Evolutionary conservation across 2,329 filamentous ascomycete species (phyloP).

Genomic region (Volutella citrinella): DNA sequence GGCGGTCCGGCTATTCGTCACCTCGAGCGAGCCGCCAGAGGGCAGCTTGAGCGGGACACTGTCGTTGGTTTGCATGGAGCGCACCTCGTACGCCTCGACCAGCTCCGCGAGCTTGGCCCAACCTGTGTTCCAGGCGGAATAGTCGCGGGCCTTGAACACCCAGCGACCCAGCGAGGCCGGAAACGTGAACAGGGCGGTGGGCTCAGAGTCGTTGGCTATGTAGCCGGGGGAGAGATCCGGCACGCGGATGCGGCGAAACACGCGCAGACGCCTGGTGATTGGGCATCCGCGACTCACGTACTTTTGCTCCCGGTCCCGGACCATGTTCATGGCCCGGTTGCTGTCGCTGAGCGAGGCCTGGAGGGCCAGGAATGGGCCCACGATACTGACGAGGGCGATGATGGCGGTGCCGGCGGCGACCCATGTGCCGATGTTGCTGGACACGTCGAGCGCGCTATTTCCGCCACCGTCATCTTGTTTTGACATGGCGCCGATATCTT

Average conservation of each 20-base stretch:
- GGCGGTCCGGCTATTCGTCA: slow-evolving; percentile 7
- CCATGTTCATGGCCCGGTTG: slow-evolving; percentile 9
- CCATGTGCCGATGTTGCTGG: slow-evolving; percentile 11
- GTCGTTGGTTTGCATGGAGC: slow-evolving; percentile 2
- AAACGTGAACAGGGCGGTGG: slow-evolving; percentile 1
- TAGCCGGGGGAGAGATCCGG: slow-evolving; percentile 7
- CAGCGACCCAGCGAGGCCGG: slow-evolving; percentile 5
- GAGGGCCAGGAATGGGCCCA: slow-evolving; percentile 8
- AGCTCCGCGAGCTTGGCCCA: slow-evolving; percentile 11
- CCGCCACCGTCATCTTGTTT: too few species aligned
- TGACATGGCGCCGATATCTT: too few species aligned
- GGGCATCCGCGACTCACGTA: slow-evolving; percentile 6
- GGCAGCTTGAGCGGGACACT: slow-evolving; percentile 2
- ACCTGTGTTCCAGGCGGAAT: slow-evolving; percentile 7
- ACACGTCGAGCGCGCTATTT: too few species aligned
- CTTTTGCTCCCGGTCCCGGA: slow-evolving; percentile 7
- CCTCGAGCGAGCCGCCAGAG: slow-evolving; percentile 4
- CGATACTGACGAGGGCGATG: slow-evolving; percentile 6
- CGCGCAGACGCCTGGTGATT: slow-evolving; percentile 4
- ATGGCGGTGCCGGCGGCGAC: slow-evolving; percentile 7
- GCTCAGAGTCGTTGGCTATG: slow-evolving; percentile 10
- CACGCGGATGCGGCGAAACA: slow-evolving; percentile 5
- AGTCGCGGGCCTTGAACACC: slow-evolving; percentile 1
- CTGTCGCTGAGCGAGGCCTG: slow-evolving; percentile 9
- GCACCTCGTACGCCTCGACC: slow-evolving; percentile 5